Evolutionary conservation across 140 eudicot species (phyloP).

Genomic region (Artemisia princeps): DNA sequence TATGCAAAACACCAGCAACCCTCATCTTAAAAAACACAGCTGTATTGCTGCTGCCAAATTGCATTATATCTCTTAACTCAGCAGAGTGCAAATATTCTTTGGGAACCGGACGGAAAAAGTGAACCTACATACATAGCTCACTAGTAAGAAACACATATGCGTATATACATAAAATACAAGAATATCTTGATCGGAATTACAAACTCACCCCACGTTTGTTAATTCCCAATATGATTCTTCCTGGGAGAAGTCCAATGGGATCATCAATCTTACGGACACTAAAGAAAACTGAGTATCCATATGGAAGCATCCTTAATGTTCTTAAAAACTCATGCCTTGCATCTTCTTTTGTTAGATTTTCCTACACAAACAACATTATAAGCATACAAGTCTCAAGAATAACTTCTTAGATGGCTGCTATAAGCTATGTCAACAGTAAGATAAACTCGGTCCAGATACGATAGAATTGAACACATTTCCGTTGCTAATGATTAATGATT

Average conservation of each 20-base stretch:
- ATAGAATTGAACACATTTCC: too few relatives aligned
- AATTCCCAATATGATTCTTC: slow-evolving; percentile 79
- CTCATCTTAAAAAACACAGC: slow-evolving; percentile 98
- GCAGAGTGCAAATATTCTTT: slow-evolving; percentile 96
- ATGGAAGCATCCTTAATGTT: slow-evolving; percentile 81
- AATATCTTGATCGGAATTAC: not conserved
- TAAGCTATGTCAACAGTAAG: not conserved
- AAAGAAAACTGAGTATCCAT: slow-evolving; percentile 91
- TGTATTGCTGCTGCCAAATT: slow-evolving; percentile 96
- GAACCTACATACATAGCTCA: slow-evolving; percentile 47
- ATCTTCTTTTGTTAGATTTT: slow-evolving; percentile 84
- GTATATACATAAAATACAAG: not conserved
- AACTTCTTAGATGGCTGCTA: not conserved
- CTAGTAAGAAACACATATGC: not conserved
- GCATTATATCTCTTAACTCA: slow-evolving; percentile 96
- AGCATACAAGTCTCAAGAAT: slow-evolving; percentile 6
- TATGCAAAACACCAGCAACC: slow-evolving; percentile 96
- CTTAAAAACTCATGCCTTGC: slow-evolving; percentile 90
- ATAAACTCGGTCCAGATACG: not conserved
- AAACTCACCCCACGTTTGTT: slow-evolving; percentile 91
- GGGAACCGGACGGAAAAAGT: slow-evolving; percentile 97
- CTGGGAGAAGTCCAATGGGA: slow-evolving; percentile 94
- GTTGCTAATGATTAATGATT: too few relatives aligned
- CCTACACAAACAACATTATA: slow-evolving; percentile 42
- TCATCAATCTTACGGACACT: slow-evolving; percentile 96